Conservation (phyloP, 257 asterid species). For the Plectranthus barbatus region DNA sequence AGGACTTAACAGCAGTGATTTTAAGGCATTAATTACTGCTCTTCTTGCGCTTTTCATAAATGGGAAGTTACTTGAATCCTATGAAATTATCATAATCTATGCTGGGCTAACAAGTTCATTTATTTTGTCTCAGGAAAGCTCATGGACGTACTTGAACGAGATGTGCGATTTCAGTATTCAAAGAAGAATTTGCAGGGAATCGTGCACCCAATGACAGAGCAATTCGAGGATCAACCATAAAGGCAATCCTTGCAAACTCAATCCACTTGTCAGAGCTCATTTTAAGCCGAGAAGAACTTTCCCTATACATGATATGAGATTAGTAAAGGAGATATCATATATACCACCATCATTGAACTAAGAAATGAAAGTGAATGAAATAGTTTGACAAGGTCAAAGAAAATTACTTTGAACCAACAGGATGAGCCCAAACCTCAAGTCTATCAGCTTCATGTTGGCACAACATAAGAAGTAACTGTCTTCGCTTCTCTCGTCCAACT, state of each 20-base stretch:
- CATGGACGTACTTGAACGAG: constrained; percentile 72
- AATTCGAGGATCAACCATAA: constrained; percentile 85
- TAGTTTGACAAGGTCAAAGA: constrained; percentile 10
- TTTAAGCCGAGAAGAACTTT: constrained; percentile 59
- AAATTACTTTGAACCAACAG: constrained; percentile 73
- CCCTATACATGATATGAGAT: constrained; percentile 44
- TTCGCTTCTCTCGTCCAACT: constrained; percentile 82
- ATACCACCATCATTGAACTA: constrained; percentile 8
- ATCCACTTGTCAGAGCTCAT: constrained; percentile 85
- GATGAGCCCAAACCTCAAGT: constrained; percentile 99
- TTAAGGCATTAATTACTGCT: background rate
- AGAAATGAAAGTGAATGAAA: background rate
- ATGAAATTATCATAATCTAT: background rate
- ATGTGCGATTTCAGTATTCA: constrained; percentile 74
- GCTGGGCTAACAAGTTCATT: constrained; percentile 15
- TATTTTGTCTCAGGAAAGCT: constrained; percentile 10
- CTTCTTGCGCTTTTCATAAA: constrained; percentile 1
- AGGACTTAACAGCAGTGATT: background rate
- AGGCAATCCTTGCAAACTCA: constrained; percentile 78
- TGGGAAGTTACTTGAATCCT: background rate
- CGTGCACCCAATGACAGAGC: constrained; percentile 83
- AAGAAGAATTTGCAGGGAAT: constrained; percentile 77
- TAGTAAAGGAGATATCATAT: constrained; percentile 15
- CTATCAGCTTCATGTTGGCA: constrained; percentile 97
- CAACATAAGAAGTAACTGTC: constrained; percentile 81